Evolutionary conservation across 2,329 filamentous ascomycete genomes (phyloP).

Genomic region (Colletotrichum sp.): DNA sequence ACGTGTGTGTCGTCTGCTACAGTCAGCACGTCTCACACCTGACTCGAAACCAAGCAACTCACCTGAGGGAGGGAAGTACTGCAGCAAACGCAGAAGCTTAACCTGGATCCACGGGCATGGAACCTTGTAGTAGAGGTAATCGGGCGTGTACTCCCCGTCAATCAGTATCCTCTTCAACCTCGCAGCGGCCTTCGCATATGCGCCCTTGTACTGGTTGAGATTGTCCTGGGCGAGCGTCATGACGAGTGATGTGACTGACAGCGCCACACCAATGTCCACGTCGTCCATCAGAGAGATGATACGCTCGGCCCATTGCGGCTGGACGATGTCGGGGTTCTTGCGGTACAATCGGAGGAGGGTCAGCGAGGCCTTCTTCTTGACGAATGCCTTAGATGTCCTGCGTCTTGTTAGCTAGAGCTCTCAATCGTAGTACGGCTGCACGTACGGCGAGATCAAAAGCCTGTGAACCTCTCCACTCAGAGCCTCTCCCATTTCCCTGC

Average conservation of each 20-base stretch:
- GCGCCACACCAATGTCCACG: constrained; percentile 86
- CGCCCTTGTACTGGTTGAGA: constrained; percentile 91
- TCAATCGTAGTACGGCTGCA: constrained; percentile 22
- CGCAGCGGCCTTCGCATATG: constrained; percentile 91
- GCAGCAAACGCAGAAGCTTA: constrained; percentile 87
- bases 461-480: constrained; percentile 91
- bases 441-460: constrained; percentile 91
- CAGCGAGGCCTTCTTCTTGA: constrained; percentile 98
- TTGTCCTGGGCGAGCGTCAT: constrained; percentile 95
- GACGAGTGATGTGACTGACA: constrained; percentile 94
- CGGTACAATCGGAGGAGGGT: constrained; percentile 93
- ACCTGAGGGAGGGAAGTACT: constrained; percentile 96
- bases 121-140: constrained; percentile 99
- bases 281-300: constrained; percentile 99
- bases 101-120: constrained; percentile 98
- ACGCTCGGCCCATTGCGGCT: constrained; percentile 95
- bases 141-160: constrained; percentile 85
- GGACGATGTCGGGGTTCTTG: constrained; percentile 91
- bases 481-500: constrained; percentile 96
- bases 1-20: constrained; percentile 84
- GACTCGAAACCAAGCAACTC: constrained; percentile 33
- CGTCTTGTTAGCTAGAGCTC: neutral
- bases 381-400: constrained; percentile 85
- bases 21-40: neutral
- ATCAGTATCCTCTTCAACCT: constrained; percentile 88